Conservation (phyloP, 768 basidiomycete genomes). For the Udeniomyces megalosporus region DNA sequence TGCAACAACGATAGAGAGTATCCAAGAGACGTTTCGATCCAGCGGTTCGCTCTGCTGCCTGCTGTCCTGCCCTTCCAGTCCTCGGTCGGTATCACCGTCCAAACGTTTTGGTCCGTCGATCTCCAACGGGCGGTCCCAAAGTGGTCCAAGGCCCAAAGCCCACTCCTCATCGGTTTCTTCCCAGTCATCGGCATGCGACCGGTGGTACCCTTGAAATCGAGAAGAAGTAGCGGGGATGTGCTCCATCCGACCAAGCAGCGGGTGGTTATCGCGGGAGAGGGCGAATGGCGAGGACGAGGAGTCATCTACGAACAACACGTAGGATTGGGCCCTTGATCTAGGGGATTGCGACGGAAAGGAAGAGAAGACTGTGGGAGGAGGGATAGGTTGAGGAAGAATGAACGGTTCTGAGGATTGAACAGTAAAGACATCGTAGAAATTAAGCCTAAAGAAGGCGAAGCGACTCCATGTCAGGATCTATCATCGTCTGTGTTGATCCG, state of each 20-base stretch:
- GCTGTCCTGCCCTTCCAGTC: too few relatives aligned
- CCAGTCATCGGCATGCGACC: too few relatives aligned
- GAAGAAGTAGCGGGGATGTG: not conserved
- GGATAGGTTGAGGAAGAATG: constrained; percentile 72
- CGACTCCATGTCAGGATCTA: too few relatives aligned
- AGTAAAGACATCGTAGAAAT: constrained; percentile 28
- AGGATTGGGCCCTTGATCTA: constrained; percentile 20
- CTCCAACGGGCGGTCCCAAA: too few relatives aligned
- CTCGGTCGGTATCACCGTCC: too few relatives aligned
- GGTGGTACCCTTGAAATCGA: not conserved
- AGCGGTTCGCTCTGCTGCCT: too few relatives aligned
- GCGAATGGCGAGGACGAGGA: constrained; percentile 12
- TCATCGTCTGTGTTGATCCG: too few relatives aligned
- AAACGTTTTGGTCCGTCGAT: too few relatives aligned
- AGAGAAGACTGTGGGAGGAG: constrained; percentile 55
- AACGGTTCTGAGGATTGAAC: constrained; percentile 41
- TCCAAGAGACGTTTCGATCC: too few relatives aligned
- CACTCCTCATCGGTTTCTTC: too few relatives aligned
- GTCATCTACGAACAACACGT: constrained; percentile 47
- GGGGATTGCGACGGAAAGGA: constrained; percentile 30
- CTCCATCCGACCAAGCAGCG: not conserved
- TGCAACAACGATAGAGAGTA: too few relatives aligned
- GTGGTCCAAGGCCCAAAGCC: too few relatives aligned
- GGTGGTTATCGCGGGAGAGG: constrained; percentile 12
- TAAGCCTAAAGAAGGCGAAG: constrained; percentile 18